Conservation (phyloP, 352 stramenopile species). For the Globisporangium abappressorium region DNA sequence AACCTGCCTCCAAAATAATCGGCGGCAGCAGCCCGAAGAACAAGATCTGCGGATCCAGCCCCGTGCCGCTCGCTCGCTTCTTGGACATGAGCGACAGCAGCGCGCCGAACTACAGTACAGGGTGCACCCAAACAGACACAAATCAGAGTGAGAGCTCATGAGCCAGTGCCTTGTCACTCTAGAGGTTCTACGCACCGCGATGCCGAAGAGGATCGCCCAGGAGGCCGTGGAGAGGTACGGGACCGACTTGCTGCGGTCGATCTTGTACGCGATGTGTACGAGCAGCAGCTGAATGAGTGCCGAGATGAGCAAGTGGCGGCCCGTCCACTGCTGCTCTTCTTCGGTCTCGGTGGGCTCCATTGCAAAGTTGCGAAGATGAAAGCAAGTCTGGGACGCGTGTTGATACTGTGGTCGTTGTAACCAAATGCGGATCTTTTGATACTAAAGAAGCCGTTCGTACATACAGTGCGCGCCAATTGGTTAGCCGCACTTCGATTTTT, state of each 20-base stretch:
- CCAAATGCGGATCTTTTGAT: background rate
- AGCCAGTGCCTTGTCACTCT: background rate
- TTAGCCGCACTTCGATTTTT: too few species aligned
- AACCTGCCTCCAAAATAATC: constrained; percentile 64
- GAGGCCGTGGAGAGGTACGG: constrained; percentile 45
- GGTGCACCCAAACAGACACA: too few species aligned
- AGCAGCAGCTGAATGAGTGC: constrained; percentile 45
- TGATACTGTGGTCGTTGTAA: background rate
- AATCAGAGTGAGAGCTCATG: background rate
- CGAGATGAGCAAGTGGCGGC: constrained; percentile 43
- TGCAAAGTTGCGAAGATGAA: background rate
- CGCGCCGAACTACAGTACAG: constrained; percentile 22
- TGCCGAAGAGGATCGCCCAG: constrained; percentile 53
- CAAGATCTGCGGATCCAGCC: constrained; percentile 45
- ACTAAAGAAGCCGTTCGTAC: too few species aligned
- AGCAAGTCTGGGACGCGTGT: background rate
- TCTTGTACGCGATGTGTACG: constrained; percentile 51
- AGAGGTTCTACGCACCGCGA: constrained; percentile 24
- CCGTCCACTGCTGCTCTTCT: constrained; percentile 29
- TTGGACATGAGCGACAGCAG: constrained; percentile 29
- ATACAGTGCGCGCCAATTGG: too few species aligned
- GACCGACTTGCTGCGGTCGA: constrained; percentile 34
- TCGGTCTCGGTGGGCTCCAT: background rate
- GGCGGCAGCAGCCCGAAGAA: constrained; percentile 60
- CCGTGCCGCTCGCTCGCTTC: constrained; percentile 25